A percentile compares a stretch with the other conserved stretches of the same genome.
Conservation (phyloP, 2,329 filamentous ascomycete species). For the Fusarium sarcochroum region DNA sequence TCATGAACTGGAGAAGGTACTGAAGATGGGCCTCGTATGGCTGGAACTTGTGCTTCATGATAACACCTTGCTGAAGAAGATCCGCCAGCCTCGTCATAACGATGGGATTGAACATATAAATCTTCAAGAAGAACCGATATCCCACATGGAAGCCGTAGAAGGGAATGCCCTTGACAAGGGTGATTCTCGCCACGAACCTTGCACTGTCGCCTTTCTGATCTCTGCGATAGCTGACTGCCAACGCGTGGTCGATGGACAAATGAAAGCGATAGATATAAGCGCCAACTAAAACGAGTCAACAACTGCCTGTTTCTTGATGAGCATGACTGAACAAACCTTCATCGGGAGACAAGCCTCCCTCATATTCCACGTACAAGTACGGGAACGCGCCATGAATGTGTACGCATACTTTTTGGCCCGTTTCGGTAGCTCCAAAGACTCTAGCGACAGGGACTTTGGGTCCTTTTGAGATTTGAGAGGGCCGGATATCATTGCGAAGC, state of each 20-base stretch:
- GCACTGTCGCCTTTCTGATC: constrained; percentile 77
- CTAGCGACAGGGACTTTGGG: constrained; percentile 88
- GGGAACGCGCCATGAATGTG: constrained; percentile 97
- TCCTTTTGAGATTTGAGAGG: constrained; percentile 71
- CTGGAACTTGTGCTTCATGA: constrained; percentile 87
- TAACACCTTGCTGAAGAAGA: constrained; percentile 86
- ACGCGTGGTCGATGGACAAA: constrained; percentile 89
- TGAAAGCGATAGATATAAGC: constrained; percentile 84
- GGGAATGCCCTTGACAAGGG: constrained; percentile 90
- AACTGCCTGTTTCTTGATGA: background rate
- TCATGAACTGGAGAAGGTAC: constrained; percentile 97
- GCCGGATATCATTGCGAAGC: constrained; percentile 75
- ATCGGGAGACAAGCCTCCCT: constrained; percentile 74
- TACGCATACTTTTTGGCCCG: constrained; percentile 94
- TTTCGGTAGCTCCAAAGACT: constrained; percentile 92
- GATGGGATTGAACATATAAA: constrained; percentile 91
- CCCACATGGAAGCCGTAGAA: constrained; percentile 98
- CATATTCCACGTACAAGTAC: constrained; percentile 93
- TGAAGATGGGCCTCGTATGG: constrained; percentile 96
- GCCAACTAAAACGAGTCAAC: constrained; percentile 67
- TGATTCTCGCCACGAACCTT: constrained; percentile 89
- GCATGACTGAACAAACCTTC: constrained; percentile 68
- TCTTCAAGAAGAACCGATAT: constrained; percentile 91
- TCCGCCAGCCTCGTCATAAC: constrained; percentile 91
- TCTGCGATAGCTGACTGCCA: constrained; percentile 86